These are phyloP conservation scores for Dacryopinax primogenitus DNA, from an alignment of 768 basidiomycete genomes.

Conservation along the genomic window DNA sequence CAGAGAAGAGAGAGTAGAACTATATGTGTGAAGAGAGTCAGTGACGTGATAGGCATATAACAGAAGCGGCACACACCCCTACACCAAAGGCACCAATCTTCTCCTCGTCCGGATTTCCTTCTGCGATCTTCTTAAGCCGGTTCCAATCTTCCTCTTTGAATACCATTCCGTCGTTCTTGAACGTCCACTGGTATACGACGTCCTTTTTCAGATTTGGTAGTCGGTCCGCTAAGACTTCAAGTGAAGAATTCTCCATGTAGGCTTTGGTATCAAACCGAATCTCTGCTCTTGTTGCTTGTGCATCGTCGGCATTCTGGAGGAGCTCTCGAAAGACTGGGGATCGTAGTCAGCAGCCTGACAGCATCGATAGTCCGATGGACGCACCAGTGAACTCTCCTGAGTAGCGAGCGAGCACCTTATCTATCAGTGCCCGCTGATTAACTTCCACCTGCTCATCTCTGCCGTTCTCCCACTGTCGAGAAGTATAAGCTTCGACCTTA, in stretches of 20 bases:
- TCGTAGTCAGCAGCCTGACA: background rate
- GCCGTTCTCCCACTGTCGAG: constrained; percentile 18
- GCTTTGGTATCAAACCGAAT: constrained; percentile 62
- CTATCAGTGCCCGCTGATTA: constrained; percentile 90
- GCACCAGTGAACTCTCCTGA: constrained; percentile 80
- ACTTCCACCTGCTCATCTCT: constrained; percentile 47
- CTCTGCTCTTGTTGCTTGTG: constrained; percentile 58
- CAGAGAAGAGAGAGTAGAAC: constrained; percentile 24
- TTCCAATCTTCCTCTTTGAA: constrained; percentile 84
- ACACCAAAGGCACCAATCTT: constrained; percentile 94
- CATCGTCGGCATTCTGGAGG: constrained; percentile 92
- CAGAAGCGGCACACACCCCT: constrained; percentile 18
- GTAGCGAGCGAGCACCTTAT: constrained; percentile 92
- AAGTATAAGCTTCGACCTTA: background rate
- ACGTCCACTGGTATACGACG: constrained; percentile 61
- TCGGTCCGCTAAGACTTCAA: constrained; percentile 12
- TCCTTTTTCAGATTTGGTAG: constrained; percentile 52
- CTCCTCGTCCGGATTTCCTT: constrained; percentile 87
- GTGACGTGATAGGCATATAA: background rate
- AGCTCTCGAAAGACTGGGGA: constrained; percentile 62
- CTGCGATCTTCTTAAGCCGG: constrained; percentile 82
- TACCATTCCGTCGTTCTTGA: constrained; percentile 73
- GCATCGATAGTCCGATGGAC: constrained; percentile 12
- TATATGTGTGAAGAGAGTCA: constrained; percentile 15
- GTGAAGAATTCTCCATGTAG: constrained; percentile 30